A percentile compares a stretch with the other conserved stretches of the same genome.
Conservation (phyloP, 2,329 filamentous ascomycete species). For the Orbilia javanica region DNA sequence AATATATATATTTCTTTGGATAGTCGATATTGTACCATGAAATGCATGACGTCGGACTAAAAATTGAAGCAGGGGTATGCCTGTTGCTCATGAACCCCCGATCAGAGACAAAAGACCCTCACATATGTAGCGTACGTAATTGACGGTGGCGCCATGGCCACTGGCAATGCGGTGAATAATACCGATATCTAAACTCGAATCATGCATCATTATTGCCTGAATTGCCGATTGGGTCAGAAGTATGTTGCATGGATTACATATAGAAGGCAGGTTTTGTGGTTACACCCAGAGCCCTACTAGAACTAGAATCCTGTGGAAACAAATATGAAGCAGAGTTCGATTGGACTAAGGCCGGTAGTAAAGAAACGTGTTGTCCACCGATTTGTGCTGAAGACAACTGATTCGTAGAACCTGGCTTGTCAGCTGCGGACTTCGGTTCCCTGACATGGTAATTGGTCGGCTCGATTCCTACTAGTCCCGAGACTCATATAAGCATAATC, state of each 20-base stretch:
- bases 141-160: neutral
- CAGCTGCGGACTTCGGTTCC: neutral
- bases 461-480: neutral
- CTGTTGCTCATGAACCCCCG: neutral
- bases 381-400: neutral
- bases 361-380: constrained; percentile 31
- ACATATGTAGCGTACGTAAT: neutral
- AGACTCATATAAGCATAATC: no score
- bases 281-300: neutral
- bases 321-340: neutral
- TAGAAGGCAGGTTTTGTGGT: neutral
- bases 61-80: neutral
- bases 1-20: constrained; percentile 3
- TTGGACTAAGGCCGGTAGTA: neutral
- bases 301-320: neutral
- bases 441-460: constrained; percentile 8
- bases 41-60: no score
- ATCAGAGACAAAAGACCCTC: neutral
- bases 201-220: neutral
- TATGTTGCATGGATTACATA: no score
- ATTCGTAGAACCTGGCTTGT: neutral
- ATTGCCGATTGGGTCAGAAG: neutral
- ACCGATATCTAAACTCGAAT: neutral
- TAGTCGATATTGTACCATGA: neutral
- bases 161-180: no score